Percentiles rank a stretch among this genome's conserved stretches.
These are phyloP conservation scores for Coccomyxa subellipsoidea DNA, from an alignment of 163 green algal genomes.

Conservation along the genomic window DNA sequence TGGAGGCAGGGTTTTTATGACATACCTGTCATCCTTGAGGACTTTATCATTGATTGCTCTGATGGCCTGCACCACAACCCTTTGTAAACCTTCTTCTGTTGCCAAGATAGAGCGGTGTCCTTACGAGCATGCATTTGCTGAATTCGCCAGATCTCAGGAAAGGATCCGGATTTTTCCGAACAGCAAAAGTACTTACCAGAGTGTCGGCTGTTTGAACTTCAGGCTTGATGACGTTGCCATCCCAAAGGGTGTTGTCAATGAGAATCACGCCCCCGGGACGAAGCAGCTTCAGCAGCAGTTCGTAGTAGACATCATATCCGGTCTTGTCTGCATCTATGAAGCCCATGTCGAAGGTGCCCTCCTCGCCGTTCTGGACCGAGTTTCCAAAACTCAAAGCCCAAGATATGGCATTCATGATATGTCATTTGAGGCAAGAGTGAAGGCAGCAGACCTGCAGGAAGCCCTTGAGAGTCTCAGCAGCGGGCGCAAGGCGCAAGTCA, in stretches of 20 bases:
- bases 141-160: neutral
- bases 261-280: slow-evolving; percentile 50
- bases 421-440: no score
- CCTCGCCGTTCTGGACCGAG: slow-evolving; percentile 14
- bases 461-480: slow-evolving; percentile 10
- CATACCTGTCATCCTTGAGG: slow-evolving; percentile 4
- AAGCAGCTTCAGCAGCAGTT: slow-evolving; percentile 40
- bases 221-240: slow-evolving; percentile 23
- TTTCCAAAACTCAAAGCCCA: neutral
- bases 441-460: slow-evolving; percentile 8
- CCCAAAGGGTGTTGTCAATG: slow-evolving; percentile 63
- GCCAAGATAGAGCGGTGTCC: neutral
- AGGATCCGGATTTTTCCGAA: neutral
- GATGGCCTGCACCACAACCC: neutral
- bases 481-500: slow-evolving; percentile 16
- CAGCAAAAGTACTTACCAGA: neutral
- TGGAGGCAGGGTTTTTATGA: no score
- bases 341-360: slow-evolving; percentile 33
- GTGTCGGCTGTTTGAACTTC: slow-evolving; percentile 19
- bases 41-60: slow-evolving; percentile 28
- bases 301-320: slow-evolving; percentile 48
- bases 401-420: no score
- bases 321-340: slow-evolving; percentile 52
- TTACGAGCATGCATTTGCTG: neutral
- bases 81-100: neutral